Conservation (phyloP, 1,139 yeast species). For the Suhomyces maxii region DNA sequence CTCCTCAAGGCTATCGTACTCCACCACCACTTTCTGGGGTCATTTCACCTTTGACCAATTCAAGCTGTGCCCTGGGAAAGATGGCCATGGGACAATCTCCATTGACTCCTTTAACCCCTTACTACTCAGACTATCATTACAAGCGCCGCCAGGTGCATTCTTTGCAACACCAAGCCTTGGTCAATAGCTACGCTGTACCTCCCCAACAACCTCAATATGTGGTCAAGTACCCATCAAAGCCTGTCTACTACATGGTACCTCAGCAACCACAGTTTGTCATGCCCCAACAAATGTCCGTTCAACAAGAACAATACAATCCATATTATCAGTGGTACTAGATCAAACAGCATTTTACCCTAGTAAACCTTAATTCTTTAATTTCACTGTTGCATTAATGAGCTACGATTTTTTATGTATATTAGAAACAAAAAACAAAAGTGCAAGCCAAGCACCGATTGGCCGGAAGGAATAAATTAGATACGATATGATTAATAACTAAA, state of each 20-base stretch:
- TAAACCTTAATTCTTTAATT: neutral
- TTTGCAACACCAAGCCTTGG: constrained; percentile 10
- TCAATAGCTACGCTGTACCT: constrained; percentile 1
- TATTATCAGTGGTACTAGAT: constrained; percentile 2
- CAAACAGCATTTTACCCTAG: too few species aligned
- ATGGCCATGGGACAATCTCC: constrained; percentile 11
- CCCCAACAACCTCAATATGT: constrained; percentile 4
- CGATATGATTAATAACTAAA: neutral
- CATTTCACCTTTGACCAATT: constrained; percentile 8
- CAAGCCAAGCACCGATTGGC: constrained; percentile 9
- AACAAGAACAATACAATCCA: constrained; percentile 4
- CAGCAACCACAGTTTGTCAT: constrained; percentile 7
- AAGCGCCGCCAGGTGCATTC: constrained; percentile 13
- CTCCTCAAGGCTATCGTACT: constrained; percentile 6
- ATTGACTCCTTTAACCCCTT: constrained; percentile 18
- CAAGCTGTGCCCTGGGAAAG: constrained; percentile 4
- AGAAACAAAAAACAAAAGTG: neutral
- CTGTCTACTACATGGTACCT: constrained; percentile 7
- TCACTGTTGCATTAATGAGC: constrained; percentile 4
- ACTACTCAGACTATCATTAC: constrained; percentile 12
- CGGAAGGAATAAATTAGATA: constrained; percentile 1
- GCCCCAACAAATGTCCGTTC: constrained; percentile 2
- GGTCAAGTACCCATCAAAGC: constrained; percentile 2
- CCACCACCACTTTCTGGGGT: constrained; percentile 6
- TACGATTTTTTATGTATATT: constrained; percentile 3